phyloP scores from a whole-genome alignment of 192 early-diverging fungal species.

The Podila minutissima region DNA sequence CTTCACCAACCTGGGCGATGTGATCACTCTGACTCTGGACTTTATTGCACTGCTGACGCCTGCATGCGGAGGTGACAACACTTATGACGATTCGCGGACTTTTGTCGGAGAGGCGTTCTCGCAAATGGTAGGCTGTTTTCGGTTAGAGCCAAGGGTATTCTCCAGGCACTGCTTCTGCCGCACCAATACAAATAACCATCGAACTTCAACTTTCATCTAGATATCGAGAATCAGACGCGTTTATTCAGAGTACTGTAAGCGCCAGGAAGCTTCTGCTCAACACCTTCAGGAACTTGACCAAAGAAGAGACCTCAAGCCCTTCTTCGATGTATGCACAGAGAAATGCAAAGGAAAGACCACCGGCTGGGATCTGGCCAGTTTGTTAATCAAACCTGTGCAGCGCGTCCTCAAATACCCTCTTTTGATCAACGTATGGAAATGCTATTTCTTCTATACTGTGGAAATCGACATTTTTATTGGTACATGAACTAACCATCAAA shows the following conservation, averaged over 20 bases:
- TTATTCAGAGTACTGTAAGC: slow-evolving; percentile 81
- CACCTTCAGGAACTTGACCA: slow-evolving; percentile 69
- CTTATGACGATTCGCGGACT: slow-evolving; percentile 37
- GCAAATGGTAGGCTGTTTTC: slow-evolving; percentile 52
- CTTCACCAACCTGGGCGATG: slow-evolving; percentile 82
- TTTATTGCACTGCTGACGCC: slow-evolving; percentile 73
- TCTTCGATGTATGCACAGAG: slow-evolving; percentile 66
- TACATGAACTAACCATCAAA: not conserved
- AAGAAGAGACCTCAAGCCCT: slow-evolving; percentile 40
- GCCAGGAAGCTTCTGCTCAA: slow-evolving; percentile 73
- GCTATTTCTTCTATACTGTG: not conserved
- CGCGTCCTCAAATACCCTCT: slow-evolving; percentile 97
- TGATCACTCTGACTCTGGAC: slow-evolving; percentile 73
- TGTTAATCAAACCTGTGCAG: slow-evolving; percentile 97
- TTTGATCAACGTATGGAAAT: slow-evolving; percentile 69
- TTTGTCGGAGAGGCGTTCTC: slow-evolving; percentile 65
- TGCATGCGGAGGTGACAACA: slow-evolving; percentile 54
- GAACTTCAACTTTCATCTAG: slow-evolving; percentile 9
- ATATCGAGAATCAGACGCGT: slow-evolving; percentile 54
- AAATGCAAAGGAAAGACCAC: slow-evolving; percentile 76
- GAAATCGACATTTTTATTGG: too few relatives aligned
- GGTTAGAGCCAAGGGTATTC: slow-evolving; percentile 8
- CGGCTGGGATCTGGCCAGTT: slow-evolving; percentile 91
- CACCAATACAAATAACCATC: not conserved
- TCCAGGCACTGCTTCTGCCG: not conserved